Evolutionary conservation across 495 filamentous ascomycete genomes (phyloP), one percentile per base, ranked within the genome.

Genomic region (Saxispiralis lemnorum): DNA sequence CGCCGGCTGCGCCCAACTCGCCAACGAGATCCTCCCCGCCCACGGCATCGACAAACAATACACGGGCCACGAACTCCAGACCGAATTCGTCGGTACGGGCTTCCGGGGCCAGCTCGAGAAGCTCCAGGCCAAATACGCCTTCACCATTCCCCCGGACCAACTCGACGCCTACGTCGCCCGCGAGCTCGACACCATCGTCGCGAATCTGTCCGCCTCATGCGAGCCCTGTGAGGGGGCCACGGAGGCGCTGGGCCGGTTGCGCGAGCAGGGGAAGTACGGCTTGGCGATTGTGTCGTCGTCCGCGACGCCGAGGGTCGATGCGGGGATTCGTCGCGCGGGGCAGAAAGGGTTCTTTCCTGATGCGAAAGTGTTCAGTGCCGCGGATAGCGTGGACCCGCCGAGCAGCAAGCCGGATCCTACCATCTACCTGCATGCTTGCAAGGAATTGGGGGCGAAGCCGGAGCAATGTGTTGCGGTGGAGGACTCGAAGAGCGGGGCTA

Each of bases 41-140:
- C 69, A 76, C 53, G 60, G 70, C 57, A 68, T 79, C 54, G 51
- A 71, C 20, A 67, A 77, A 51, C 79, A 78, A 56, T 93, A 93
- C 69, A 88, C 83, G 20, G 80, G 77, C 50, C 70, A 73, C 10
- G 60, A 74, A 56, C 79, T 95, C 34, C 78, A 93, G 63, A 62
- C 68, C 48, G 83, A 93, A 64, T 95, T 93, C 56, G 87, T 93
- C 59, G 87, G 87, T 53, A 81, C 88, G 60, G 93, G 93, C 70
- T 95, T 95, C 72, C 85, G 86, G 51, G 83, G 84, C 58, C 93
- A 93, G 85, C 70, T 83, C 62, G 47, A 67, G 35, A 75, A 72
- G 46, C 72, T 93, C 43, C 76, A 83, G 63, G 65, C 73, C 59
- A 86, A 83, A 62, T 80, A 78, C 68, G 63, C 67, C 51, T 86